Percentiles rank a stretch among this genome's conserved stretches.
Conservation (phyloP, 1,284 basidiomycete species). For the Vanrija sp. region DNA sequence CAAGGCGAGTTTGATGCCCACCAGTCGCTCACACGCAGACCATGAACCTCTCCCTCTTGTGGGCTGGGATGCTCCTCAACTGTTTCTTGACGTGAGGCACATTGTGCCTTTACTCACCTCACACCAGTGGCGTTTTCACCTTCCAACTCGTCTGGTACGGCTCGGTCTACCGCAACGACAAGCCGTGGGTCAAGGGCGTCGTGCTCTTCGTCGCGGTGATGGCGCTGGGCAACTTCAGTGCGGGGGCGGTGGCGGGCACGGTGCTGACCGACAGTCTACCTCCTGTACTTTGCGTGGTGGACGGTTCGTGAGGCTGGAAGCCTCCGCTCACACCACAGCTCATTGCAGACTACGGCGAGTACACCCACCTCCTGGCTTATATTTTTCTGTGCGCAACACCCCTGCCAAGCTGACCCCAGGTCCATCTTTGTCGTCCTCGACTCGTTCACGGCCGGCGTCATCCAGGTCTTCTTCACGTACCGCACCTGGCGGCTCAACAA, state of each 20-base stretch:
- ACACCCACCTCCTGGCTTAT: slow-evolving; percentile 20
- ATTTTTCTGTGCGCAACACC: slow-evolving; percentile 17
- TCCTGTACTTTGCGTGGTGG: neutral
- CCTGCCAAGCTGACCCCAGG: slow-evolving; percentile 6
- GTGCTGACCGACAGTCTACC: neutral
- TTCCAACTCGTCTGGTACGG: slow-evolving; percentile 19
- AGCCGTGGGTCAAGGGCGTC: slow-evolving; percentile 20
- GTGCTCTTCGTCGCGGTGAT: slow-evolving; percentile 9
- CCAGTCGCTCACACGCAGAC: too few relatives aligned
- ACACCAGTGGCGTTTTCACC: slow-evolving; percentile 13
- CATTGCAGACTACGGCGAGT: neutral
- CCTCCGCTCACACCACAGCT: too few relatives aligned
- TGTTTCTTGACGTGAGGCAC: too few relatives aligned
- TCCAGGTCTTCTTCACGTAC: slow-evolving; percentile 34
- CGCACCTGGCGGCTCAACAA: slow-evolving; percentile 27
- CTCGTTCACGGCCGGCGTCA: neutral
- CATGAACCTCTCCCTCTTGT: too few relatives aligned
- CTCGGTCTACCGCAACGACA: slow-evolving; percentile 17
- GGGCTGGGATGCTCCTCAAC: too few relatives aligned
- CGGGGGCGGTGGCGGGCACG: neutral
- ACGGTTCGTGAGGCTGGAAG: too few relatives aligned
- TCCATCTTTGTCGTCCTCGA: slow-evolving; percentile 23
- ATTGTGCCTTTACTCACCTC: too few relatives aligned
- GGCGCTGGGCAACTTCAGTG: neutral
- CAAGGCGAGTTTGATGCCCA: too few relatives aligned